Evolutionary conservation across 2,329 filamentous ascomycete genomes (phyloP), one percentile per base, ranked within the genome.

Genomic region (Microdochium trichocladiopsis): DNA sequence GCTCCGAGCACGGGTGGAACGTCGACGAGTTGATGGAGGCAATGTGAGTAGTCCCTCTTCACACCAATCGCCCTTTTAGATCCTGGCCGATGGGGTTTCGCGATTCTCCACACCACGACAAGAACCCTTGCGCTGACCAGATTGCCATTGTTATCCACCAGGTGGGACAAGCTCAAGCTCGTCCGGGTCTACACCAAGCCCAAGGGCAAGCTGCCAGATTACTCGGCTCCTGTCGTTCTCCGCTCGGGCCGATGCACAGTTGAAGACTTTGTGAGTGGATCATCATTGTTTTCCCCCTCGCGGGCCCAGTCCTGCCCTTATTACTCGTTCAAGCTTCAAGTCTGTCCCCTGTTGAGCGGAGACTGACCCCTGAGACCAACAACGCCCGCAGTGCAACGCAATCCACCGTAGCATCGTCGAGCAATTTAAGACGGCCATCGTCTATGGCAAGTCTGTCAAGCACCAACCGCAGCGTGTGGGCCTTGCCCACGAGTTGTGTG

Each of bases 361-460:
- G 28, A 31, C 28, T 45, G 16, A 45, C 10, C 41, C 41, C n/a
- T 45, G 41, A 18, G 12, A 45, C 41, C 41, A 45, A 45, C 41
- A 45, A 21, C 36, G 36, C 54, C 53, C 52, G 52, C 65, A 96
- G 91, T 99, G 94, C 74, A 96, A 96, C 73, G 82, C 90, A 60
- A 99, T 99, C 68, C 94, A 99, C 74, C 90, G 94, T 69, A 95
- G 84, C 52, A 97, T 99, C 67, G 80, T 94, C 52, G 94, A 99
- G 62, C 87, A 96, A 62, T 99, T 99, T 79, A 95, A 93, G 72
- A 83, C 86, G 56, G 94, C 94, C 51, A 87, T 99, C 66, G 94
- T 99, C 43, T 99, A 97, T 70, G 94, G 94, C 61, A 94, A 93
- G 69, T 96, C 92, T 52, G 93, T 97, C 61, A 97, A 97, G 79